A percentile compares a stretch with the other conserved stretches of the same genome.
Conservation (phyloP, 2,329 filamentous ascomycete genomes). For the Penicillium sclerotigenum region DNA sequence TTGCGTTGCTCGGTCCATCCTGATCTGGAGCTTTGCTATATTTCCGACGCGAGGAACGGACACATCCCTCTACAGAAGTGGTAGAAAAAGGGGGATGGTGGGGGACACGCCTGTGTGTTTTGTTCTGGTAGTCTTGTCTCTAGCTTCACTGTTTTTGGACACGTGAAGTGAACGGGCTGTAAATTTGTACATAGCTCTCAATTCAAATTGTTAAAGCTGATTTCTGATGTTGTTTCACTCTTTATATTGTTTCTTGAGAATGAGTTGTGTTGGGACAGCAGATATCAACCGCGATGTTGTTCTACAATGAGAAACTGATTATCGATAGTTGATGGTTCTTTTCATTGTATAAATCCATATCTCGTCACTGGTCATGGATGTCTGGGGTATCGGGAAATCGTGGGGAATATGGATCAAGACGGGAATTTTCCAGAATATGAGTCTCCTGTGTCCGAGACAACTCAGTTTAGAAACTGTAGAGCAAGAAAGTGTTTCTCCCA, state of each 20-base stretch:
- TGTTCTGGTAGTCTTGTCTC: background rate
- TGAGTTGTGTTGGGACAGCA: background rate
- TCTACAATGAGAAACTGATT: background rate
- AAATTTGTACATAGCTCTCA: slow-evolving; percentile 25
- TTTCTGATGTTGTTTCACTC: background rate
- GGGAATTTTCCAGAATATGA: background rate
- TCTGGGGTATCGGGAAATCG: slow-evolving; percentile 4
- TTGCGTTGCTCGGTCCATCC: slow-evolving; percentile 11
- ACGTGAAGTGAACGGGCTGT: background rate
- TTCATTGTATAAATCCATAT: slow-evolving; percentile 1
- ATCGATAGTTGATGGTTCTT: background rate
- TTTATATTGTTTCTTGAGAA: background rate
- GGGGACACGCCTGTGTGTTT: background rate
- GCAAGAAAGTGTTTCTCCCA: background rate
- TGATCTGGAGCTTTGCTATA: slow-evolving; percentile 6
- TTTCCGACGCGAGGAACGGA: background rate
- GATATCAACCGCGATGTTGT: background rate
- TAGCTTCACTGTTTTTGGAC: background rate
- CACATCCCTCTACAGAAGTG: background rate
- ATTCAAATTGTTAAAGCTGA: slow-evolving; percentile 19
- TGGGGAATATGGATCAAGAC: background rate
- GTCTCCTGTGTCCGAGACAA: background rate
- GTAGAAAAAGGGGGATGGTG: background rate
- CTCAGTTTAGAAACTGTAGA: background rate
- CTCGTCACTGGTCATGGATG: background rate